Percentiles rank a stretch among this genome's conserved stretches.
Evolutionary conservation across 306 rosid genomes (phyloP).

Genomic region (Delonix regia): DNA sequence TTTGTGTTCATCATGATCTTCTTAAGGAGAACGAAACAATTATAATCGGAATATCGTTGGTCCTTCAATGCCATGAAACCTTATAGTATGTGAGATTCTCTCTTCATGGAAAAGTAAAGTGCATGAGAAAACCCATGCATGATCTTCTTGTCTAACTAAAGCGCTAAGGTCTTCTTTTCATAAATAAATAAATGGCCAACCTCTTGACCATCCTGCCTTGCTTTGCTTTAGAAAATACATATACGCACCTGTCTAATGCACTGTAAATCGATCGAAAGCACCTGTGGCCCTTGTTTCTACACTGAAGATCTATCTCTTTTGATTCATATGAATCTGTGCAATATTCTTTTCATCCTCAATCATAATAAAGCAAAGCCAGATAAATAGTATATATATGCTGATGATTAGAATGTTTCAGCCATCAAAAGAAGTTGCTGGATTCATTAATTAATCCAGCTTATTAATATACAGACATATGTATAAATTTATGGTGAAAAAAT

Average conservation of each 20-base stretch:
- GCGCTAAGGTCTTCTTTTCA: constrained; percentile 39
- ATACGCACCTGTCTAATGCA: background rate
- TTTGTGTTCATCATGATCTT: too few relatives aligned
- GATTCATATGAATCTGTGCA: constrained; percentile 43
- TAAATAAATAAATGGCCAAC: constrained; percentile 27
- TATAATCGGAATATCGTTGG: too few relatives aligned
- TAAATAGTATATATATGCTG: constrained; percentile 26
- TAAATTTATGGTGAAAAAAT: too few relatives aligned
- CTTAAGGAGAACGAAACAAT: too few relatives aligned
- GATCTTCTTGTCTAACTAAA: constrained; percentile 36
- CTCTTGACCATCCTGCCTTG: constrained; percentile 46
- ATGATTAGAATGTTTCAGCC: constrained; percentile 36
- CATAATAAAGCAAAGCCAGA: constrained; percentile 36
- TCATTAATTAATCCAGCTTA: background rate
- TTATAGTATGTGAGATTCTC: constrained; percentile 13
- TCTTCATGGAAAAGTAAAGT: background rate
- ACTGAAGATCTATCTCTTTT: constrained; percentile 14
- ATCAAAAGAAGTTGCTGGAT: constrained; percentile 28
- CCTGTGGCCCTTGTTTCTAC: constrained; percentile 39
- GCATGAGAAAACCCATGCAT: background rate
- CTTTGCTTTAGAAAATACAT: constrained; percentile 46
- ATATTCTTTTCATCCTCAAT: constrained; percentile 31
- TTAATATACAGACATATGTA: too few relatives aligned
- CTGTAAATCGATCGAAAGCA: constrained; percentile 28
- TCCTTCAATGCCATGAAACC: too few relatives aligned